Conservation (phyloP, 345 rosid species). For the Geranium brycei region DNA sequence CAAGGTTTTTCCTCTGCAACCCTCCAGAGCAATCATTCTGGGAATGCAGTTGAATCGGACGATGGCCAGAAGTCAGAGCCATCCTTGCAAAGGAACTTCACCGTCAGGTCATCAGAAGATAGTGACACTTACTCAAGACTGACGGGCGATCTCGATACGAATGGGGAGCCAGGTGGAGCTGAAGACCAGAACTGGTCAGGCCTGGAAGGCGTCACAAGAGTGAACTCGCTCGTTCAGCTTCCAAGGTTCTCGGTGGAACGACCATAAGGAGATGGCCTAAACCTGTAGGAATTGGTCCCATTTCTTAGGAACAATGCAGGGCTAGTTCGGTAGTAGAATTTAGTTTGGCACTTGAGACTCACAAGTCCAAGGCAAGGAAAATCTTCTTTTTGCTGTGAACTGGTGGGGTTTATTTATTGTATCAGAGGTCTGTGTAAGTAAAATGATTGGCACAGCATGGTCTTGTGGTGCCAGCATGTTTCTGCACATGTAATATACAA, state of each 20-base stretch:
- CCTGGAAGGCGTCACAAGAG: constrained; percentile 91
- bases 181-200: constrained; percentile 91
- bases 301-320: constrained; percentile 8
- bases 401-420: background rate
- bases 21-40: constrained; percentile 53
- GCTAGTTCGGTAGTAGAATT: constrained; percentile 12
- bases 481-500: background rate
- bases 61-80: constrained; percentile 80
- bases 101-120: constrained; percentile 66
- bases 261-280: constrained; percentile 19
- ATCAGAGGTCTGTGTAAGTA: constrained; percentile 13
- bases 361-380: constrained; percentile 9
- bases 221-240: constrained; percentile 94
- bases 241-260: constrained; percentile 83
- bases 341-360: background rate
- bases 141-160: background rate
- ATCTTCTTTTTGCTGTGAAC: too few species aligned
- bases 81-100: constrained; percentile 71
- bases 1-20: constrained; percentile 72
- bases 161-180: constrained; percentile 12
- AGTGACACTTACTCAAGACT: constrained; percentile 28
- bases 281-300: background rate
- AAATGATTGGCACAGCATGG: constrained; percentile 12
- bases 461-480: constrained; percentile 7
- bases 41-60: constrained; percentile 59